Evolutionary conservation across 1,284 basidiomycete species (phyloP).

Genomic region (Trametes sp.): DNA sequence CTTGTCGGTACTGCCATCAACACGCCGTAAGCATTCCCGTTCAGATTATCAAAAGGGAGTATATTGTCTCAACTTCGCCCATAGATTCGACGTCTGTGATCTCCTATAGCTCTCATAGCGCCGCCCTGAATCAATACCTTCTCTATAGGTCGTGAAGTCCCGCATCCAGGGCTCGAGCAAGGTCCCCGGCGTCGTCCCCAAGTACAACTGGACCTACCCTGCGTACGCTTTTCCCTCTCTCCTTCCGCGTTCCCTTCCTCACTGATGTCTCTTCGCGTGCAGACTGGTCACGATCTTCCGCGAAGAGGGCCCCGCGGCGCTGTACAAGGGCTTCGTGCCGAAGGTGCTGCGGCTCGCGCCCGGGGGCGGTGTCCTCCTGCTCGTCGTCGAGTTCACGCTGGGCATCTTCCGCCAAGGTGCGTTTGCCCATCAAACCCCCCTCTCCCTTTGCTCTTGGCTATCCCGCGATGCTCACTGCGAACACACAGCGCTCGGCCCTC

Average conservation of each 20-base stretch:
- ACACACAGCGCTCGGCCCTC: slow-evolving; percentile 31
- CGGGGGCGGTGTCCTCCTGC: slow-evolving; percentile 92
- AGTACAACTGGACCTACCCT: slow-evolving; percentile 95
- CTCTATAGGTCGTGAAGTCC: slow-evolving; percentile 88
- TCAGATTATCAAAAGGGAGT: not conserved
- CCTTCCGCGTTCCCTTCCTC: not conserved
- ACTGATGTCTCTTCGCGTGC: not conserved
- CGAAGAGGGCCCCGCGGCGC: slow-evolving; percentile 88
- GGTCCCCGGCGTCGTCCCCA: slow-evolving; percentile 74
- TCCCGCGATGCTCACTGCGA: not conserved
- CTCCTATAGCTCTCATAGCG: not conserved
- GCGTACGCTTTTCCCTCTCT: slow-evolving; percentile 50
- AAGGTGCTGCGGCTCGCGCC: slow-evolving; percentile 90
- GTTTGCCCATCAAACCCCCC: no score
- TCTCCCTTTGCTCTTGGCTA: no score
- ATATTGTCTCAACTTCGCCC: not conserved
- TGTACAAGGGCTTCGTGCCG: slow-evolving; percentile 95
- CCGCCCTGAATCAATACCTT: not conserved
- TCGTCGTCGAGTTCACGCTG: slow-evolving; percentile 89
- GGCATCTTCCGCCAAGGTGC: slow-evolving; percentile 76
- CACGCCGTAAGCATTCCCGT: slow-evolving; percentile 65
- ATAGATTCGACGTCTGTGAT: slow-evolving; percentile 64
- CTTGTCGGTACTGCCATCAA: slow-evolving; percentile 87
- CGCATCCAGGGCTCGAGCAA: slow-evolving; percentile 86
- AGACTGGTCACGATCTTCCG: slow-evolving; percentile 81